Conservation (phyloP, 164 flowering plant genomes). For the Tinospora cordifolia region DNA sequence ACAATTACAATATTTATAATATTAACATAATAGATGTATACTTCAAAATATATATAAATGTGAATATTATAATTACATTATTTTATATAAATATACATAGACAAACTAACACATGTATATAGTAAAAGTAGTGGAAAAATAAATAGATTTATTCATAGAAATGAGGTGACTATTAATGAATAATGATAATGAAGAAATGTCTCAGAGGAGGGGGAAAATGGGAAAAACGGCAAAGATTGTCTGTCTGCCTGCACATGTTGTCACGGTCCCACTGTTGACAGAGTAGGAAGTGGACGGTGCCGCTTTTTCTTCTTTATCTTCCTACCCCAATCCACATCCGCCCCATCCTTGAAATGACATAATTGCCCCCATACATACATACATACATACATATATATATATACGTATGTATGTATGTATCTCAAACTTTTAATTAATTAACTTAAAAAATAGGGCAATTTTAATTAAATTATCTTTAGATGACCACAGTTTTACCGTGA, state of each 20-base stretch:
- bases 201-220: constrained; percentile 2
- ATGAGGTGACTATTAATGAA: neutral
- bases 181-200: too few relatives aligned
- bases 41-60: too few relatives aligned
- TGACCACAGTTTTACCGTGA: too few relatives aligned
- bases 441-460: too few relatives aligned
- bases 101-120: too few relatives aligned
- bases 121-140: too few relatives aligned
- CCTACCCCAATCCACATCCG: neutral
- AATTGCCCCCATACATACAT: neutral
- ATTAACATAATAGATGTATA: too few relatives aligned
- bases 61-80: too few relatives aligned
- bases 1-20: too few relatives aligned
- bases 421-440: neutral
- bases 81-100: too few relatives aligned
- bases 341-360: neutral
- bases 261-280: neutral
- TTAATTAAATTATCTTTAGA: too few relatives aligned
- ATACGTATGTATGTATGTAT: neutral
- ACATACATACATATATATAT: neutral
- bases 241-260: neutral
- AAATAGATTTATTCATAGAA: too few relatives aligned
- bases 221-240: neutral
- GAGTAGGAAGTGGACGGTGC: neutral
- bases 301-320: neutral